These are phyloP conservation scores for Crithidia fasciculata DNA, from an alignment of 208 protist species.

Conservation along the genomic window DNA sequence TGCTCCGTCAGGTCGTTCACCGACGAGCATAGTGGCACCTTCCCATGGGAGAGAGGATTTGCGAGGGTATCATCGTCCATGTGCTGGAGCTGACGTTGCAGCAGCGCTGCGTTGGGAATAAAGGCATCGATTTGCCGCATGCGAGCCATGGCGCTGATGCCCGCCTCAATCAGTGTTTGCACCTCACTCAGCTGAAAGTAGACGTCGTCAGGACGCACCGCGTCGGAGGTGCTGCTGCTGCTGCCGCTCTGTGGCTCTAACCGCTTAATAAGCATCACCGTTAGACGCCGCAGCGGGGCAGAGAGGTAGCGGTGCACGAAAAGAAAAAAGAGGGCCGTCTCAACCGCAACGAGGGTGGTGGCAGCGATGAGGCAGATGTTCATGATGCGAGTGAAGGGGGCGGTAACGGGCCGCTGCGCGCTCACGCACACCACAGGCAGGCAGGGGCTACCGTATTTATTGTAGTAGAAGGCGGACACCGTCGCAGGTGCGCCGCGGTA, in stretches of 20 bases:
- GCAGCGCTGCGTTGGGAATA: slow-evolving; percentile 2
- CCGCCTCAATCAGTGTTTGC: background rate
- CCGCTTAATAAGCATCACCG: background rate
- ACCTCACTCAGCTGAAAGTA: slow-evolving; percentile 14
- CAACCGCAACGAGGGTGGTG: background rate
- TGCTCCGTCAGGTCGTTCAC: background rate
- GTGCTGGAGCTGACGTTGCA: background rate
- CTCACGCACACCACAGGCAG: slow-evolving; percentile 14
- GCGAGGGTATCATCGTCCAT: background rate
- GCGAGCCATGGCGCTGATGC: slow-evolving; percentile 18
- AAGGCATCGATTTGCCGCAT: slow-evolving; percentile 30
- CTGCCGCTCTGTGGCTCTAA: background rate
- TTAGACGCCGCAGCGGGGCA: slow-evolving; percentile 4
- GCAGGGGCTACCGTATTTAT: background rate
- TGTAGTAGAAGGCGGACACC: slow-evolving; percentile 1
- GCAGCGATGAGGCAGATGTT: slow-evolving; percentile 6
- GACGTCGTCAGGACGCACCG: background rate
- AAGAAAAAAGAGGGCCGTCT: background rate
- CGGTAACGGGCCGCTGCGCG: background rate
- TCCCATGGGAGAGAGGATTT: background rate
- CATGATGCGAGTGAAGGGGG: background rate
- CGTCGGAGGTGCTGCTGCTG: background rate
- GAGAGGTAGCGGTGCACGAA: slow-evolving; percentile 8
- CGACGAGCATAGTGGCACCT: background rate
- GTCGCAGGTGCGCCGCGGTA: slow-evolving; percentile 5